phyloP scores from a whole-genome alignment of 768 basidiomycete species.

The Candolleomyces eurysporus region DNA sequence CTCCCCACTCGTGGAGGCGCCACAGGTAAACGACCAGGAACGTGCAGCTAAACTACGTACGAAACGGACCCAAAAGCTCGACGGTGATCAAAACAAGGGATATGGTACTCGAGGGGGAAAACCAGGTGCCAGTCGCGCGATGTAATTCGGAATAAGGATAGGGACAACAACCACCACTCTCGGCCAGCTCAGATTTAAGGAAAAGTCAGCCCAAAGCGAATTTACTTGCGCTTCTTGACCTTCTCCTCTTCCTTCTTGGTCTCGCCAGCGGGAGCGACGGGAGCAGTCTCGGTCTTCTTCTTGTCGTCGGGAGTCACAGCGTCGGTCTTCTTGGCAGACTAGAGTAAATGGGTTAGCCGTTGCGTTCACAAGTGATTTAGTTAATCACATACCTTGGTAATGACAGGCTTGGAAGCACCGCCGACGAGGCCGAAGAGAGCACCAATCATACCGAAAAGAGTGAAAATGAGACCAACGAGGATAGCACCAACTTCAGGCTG shows the following conservation, averaged over 20 bases:
- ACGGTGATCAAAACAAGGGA: background rate
- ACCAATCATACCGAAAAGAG: constrained; percentile 83
- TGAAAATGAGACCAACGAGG: constrained; percentile 70
- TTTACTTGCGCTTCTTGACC: constrained; percentile 67
- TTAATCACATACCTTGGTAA: constrained; percentile 55
- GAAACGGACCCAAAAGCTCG: background rate
- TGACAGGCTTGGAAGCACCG: constrained; percentile 64
- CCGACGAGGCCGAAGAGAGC: constrained; percentile 78
- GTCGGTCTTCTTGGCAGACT: constrained; percentile 81
- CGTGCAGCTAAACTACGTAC: background rate
- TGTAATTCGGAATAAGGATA: background rate
- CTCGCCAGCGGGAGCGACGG: constrained; percentile 71
- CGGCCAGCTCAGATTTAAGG: constrained; percentile 2
- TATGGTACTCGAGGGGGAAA: background rate
- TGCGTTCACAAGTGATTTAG: constrained; percentile 4
- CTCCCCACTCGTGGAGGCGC: constrained; percentile 2
- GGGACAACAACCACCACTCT: background rate
- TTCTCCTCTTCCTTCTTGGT: constrained; percentile 68
- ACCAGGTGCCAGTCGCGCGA: background rate
- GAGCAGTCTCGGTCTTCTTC: constrained; percentile 59
- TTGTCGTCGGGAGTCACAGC: constrained; percentile 61
- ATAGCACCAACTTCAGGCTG: constrained; percentile 87
- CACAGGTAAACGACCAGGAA: background rate
- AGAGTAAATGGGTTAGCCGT: constrained; percentile 9
- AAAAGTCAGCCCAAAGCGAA: constrained; percentile 2